Evolutionary conservation across 2,329 filamentous ascomycete species (phyloP).

Genomic region (Colletotrichum costaricense): DNA sequence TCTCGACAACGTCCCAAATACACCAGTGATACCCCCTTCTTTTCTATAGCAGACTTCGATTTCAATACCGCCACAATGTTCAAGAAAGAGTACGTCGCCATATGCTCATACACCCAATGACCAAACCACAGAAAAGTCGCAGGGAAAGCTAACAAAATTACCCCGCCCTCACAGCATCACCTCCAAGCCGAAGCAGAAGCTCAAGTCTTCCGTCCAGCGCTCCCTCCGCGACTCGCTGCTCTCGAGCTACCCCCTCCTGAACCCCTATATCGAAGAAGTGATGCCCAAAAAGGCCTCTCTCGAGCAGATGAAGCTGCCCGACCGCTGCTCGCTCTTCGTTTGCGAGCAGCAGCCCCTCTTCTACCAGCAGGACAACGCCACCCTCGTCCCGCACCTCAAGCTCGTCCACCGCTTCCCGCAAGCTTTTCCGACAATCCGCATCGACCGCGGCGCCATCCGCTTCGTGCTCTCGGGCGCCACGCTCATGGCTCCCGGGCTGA

Average conservation of each 20-base stretch:
- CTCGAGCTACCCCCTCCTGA: constrained; percentile 86
- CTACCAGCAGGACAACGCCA: constrained; percentile 84
- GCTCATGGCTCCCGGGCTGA: constrained; percentile 95
- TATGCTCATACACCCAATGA: neutral
- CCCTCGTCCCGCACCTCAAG: constrained; percentile 86
- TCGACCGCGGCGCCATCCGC: constrained; percentile 95
- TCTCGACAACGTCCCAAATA: constrained; percentile 18
- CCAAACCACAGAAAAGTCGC: constrained; percentile 6
- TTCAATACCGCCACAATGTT: constrained; percentile 73
- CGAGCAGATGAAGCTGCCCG: constrained; percentile 91
- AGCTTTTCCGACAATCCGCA: constrained; percentile 85
- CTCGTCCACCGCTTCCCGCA: constrained; percentile 91
- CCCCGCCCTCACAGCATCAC: constrained; percentile 68
- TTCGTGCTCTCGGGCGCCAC: constrained; percentile 95
- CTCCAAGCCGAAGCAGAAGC: constrained; percentile 87
- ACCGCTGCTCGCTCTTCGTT: constrained; percentile 89
- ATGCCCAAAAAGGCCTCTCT: constrained; percentile 95
- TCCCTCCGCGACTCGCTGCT: constrained; percentile 84
- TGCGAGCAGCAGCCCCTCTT: constrained; percentile 84
- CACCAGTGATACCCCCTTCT: constrained; percentile 11
- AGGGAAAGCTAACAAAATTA: constrained; percentile 36
- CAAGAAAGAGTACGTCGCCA: constrained; percentile 83
- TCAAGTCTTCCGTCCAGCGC: constrained; percentile 96
- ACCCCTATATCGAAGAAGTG: constrained; percentile 91
- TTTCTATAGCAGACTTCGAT: neutral